Evolutionary conservation across 2,329 filamentous ascomycete species (phyloP).

Genomic region (Verticillium alfalfae): DNA sequence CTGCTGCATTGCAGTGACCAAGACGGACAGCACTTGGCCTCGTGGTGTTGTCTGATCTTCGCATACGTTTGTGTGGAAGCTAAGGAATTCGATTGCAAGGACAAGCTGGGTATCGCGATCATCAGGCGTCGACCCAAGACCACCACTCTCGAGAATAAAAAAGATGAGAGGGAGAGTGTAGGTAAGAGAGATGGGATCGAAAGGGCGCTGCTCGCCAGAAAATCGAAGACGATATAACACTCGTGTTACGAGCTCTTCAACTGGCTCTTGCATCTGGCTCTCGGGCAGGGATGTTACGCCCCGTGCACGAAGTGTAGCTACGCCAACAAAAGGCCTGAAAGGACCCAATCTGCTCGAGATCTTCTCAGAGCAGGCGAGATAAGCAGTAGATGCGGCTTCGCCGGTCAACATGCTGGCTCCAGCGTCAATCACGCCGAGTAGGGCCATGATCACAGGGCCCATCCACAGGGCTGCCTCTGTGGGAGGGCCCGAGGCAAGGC

Average conservation of each 20-base stretch:
- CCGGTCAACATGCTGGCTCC: conserved; percentile 80
- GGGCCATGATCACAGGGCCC: conserved; percentile 67
- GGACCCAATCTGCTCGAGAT: conserved; percentile 69
- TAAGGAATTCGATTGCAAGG: conserved; percentile 79
- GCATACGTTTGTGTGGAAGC: conserved; percentile 81
- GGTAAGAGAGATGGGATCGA: conserved; percentile 80
- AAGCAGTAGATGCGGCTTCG: conserved; percentile 70
- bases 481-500: conserved; percentile 80
- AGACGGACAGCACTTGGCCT: conserved; percentile 61
- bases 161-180: conserved; percentile 83
- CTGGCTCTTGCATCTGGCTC: conserved; percentile 69
- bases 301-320: conserved; percentile 77
- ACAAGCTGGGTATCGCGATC: conserved; percentile 87
- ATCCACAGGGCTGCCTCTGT: conserved; percentile 88
- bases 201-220: conserved; percentile 86
- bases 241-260: conserved; percentile 79
- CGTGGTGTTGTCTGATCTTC: conserved; percentile 72
- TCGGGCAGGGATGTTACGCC: conserved; percentile 67
- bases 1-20: conserved; percentile 78
- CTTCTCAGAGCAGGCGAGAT: conserved; percentile 72
- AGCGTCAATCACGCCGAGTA: conserved; percentile 70
- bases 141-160: conserved; percentile 71
- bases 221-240: conserved; percentile 88
- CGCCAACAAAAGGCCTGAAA: conserved; percentile 76
- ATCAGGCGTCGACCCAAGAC: conserved; percentile 67